Conservation (phyloP, 768 basidiomycete species). For the Tulasnella sp. region DNA sequence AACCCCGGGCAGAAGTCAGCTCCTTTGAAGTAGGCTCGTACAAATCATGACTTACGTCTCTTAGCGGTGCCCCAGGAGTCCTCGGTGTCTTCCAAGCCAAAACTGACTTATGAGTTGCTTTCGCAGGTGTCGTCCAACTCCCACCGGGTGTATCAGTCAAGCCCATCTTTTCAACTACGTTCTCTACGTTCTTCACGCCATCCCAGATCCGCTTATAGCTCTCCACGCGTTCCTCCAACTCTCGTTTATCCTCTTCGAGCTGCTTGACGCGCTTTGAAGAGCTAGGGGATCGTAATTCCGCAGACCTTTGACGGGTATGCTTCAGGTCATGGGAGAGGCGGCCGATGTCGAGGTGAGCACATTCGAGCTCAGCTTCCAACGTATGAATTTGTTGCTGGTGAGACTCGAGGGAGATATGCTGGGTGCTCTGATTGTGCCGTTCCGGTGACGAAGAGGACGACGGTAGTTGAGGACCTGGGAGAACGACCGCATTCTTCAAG, state of each 20-base stretch:
- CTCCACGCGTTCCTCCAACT: conserved; percentile 57
- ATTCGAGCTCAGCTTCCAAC: conserved; percentile 65
- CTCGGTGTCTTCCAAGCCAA: conserved; percentile 6
- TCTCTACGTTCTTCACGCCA: conserved; percentile 1
- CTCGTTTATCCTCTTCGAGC: conserved; percentile 38
- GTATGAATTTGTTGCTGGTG: conserved; percentile 30
- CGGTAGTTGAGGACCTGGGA: too few species aligned
- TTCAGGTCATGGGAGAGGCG: conserved; percentile 52
- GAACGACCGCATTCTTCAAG: not conserved
- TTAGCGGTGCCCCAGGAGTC: conserved; percentile 52
- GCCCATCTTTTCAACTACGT: conserved; percentile 15
- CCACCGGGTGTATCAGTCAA: not conserved
- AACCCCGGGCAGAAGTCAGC: too few species aligned
- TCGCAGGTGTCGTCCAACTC: not conserved
- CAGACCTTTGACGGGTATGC: conserved; percentile 58
- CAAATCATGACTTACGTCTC: conserved; percentile 46
- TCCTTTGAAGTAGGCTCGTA: not conserved
- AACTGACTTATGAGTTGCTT: conserved; percentile 1
- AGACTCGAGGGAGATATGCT: conserved; percentile 4
- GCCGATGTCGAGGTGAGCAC: conserved; percentile 65
- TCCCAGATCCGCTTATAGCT: not conserved
- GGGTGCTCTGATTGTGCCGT: too few species aligned
- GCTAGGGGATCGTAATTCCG: not conserved
- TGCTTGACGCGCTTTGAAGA: not conserved
- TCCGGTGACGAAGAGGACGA: too few species aligned